Conservation (phyloP, 129 eudicot genomes). For the Calendula officinalis region DNA sequence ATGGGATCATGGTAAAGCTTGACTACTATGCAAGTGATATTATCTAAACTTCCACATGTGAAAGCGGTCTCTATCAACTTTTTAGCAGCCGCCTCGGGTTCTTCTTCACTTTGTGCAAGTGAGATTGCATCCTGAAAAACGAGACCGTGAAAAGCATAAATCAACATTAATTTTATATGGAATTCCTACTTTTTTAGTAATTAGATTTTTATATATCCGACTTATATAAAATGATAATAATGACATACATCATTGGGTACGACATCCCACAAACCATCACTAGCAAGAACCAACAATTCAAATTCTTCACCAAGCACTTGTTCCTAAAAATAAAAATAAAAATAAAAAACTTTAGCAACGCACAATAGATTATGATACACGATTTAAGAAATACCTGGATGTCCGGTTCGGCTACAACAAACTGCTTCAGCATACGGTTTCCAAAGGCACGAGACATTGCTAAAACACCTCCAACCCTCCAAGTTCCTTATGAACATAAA, state of each 20-base stretch:
- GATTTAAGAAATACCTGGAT: constrained; percentile 54
- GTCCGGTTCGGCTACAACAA: constrained; percentile 89
- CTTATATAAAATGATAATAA: background rate
- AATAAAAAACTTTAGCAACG: background rate
- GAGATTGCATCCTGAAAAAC: constrained; percentile 66
- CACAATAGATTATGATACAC: background rate
- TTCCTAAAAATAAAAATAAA: constrained; percentile 38
- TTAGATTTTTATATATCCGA: too few species aligned
- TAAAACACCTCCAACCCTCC: constrained; percentile 94
- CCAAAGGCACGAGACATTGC: constrained; percentile 98
- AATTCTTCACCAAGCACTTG: constrained; percentile 64
- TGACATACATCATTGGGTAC: constrained; percentile 69
- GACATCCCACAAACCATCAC: constrained; percentile 89
- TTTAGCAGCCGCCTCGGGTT: constrained; percentile 68
- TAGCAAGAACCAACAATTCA: constrained; percentile 76
- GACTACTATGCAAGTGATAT: constrained; percentile 85
- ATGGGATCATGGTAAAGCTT: constrained; percentile 47
- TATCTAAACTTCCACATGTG: constrained; percentile 76
- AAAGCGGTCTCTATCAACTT: constrained; percentile 79
- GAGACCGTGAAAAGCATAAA: too few species aligned
- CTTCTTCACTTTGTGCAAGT: constrained; percentile 62
- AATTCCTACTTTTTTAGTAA: too few species aligned
- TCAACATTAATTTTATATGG: too few species aligned
- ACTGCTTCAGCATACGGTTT: constrained; percentile 82
- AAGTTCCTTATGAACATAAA: constrained; percentile 53